Base-by-base conservation (phyloP, 306 rosid species). In the Pueraria montana region DNA sequence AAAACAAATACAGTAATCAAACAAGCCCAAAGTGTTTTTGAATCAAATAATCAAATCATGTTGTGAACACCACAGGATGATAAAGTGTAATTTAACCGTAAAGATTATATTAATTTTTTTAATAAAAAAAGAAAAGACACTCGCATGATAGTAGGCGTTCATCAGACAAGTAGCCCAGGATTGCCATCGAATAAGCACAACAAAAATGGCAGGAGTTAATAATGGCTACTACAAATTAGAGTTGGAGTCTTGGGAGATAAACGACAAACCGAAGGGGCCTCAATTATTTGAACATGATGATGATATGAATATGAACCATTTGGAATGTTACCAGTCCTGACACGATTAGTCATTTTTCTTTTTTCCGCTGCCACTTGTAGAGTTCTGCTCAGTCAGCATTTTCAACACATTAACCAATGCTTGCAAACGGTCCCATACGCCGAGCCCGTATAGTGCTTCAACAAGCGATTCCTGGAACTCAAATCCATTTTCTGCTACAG, bases 401-500 rank as follows among this genome's bases (percentile, higher is more conserved):
- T 94, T 96, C 63, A 94, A 6, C 84, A 94, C 95, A 76, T 83
- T 89, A 45, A 96, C 89, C 89, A 92, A 74, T 56, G 99, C 99
- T 78, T 86, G 89, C 82, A 96, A 84, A 5, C 92, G 94, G 53
- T 96, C 97, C 99, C 97, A 96, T 72, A 96, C 87, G 86, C 90
- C 88, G 52, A 92, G 88, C 81, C 98, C 97, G 53, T 94, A 96
- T 13, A 92, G 85, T 36, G 90, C 83, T 88, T 96, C 97, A 17
- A 96, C 97, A 1, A 96, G 95, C 0, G 93, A 86, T 87, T 87
- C 92, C 81, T 94, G 97, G 81, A 96, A 94, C 85, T 94, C 98
- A 49, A 94, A 92, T 52, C 94, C 95, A 55, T 92, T 94, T 78
- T 88, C 95, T 23, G 93, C 95, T 42, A 96, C 84, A 5, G 99